Conservation (phyloP, 1,139 yeast genomes). For the Suhomyces panamericanus region DNA sequence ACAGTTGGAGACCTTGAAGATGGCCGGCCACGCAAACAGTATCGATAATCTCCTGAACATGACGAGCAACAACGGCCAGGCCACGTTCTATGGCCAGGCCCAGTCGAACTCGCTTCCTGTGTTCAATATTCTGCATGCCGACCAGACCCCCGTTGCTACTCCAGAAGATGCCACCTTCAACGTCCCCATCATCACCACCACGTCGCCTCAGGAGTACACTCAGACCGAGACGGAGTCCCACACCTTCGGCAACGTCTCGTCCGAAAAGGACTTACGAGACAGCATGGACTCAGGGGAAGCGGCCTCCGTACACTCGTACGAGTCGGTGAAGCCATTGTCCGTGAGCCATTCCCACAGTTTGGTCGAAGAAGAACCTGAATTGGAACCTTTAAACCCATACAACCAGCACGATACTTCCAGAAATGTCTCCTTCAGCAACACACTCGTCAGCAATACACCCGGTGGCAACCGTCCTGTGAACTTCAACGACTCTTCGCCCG, state of each 20-base stretch:
- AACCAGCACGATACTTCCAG: background rate
- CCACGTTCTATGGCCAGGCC: background rate
- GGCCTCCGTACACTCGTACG: slow-evolving; percentile 17
- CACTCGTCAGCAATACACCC: slow-evolving; percentile 5
- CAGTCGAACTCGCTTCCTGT: slow-evolving; percentile 16
- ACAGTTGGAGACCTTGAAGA: slow-evolving; percentile 40
- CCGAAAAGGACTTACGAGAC: slow-evolving; percentile 15
- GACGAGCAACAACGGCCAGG: background rate
- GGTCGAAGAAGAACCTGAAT: background rate
- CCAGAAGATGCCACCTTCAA: slow-evolving; percentile 1
- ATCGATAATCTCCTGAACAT: background rate
- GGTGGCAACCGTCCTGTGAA: slow-evolving; percentile 7
- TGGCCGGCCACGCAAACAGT: slow-evolving; percentile 20
- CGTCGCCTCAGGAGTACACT: slow-evolving; percentile 1
- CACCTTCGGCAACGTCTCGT: slow-evolving; percentile 10
- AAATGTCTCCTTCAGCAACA: slow-evolving; percentile 9
- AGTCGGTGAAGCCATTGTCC: slow-evolving; percentile 28
- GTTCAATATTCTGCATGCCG: slow-evolving; percentile 19
- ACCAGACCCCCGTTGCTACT: background rate
- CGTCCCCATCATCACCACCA: slow-evolving; percentile 7
- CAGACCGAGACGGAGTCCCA: background rate
- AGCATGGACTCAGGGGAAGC: slow-evolving; percentile 7
- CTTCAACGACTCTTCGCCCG: slow-evolving; percentile 12
- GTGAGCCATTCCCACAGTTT: slow-evolving; percentile 22
- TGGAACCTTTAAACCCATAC: background rate